These are phyloP conservation scores for Ochromonas danica DNA, from an alignment of 108 stramenopile species.

Conservation along the genomic window DNA sequence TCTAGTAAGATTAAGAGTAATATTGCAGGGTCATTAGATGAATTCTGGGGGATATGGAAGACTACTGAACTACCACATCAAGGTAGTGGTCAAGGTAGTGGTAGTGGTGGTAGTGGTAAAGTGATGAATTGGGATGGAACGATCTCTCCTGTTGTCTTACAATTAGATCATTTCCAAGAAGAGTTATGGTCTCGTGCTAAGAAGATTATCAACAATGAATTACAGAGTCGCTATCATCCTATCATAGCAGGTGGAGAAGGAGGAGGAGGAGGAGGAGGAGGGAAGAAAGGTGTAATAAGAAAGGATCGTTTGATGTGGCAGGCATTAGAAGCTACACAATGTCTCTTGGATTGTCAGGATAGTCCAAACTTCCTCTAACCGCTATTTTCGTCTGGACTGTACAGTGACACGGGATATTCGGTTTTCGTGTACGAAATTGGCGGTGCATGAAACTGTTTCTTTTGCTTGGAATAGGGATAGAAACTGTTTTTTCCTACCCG, in stretches of 20 bases:
- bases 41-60: too few species aligned
- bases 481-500: too few species aligned
- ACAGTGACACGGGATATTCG: neutral
- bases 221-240: neutral
- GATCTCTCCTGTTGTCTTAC: neutral
- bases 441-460: neutral
- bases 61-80: too few species aligned
- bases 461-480: neutral
- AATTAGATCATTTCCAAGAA: conserved; percentile 1
- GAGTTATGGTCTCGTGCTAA: neutral
- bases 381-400: neutral
- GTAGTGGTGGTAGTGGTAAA: too few species aligned
- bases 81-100: too few species aligned
- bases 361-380: neutral
- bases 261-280: neutral
- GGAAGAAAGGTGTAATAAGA: neutral
- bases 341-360: neutral
- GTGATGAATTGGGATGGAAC: neutral
- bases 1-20: neutral
- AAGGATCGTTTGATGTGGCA: neutral
- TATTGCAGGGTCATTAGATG: neutral
- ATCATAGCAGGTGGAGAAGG: neutral
- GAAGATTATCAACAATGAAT: neutral
- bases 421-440: neutral
- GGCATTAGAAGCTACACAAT: neutral